Evolutionary conservation across 163 green algal genomes (phyloP).

Genomic region (Prototheca cutis): DNA sequence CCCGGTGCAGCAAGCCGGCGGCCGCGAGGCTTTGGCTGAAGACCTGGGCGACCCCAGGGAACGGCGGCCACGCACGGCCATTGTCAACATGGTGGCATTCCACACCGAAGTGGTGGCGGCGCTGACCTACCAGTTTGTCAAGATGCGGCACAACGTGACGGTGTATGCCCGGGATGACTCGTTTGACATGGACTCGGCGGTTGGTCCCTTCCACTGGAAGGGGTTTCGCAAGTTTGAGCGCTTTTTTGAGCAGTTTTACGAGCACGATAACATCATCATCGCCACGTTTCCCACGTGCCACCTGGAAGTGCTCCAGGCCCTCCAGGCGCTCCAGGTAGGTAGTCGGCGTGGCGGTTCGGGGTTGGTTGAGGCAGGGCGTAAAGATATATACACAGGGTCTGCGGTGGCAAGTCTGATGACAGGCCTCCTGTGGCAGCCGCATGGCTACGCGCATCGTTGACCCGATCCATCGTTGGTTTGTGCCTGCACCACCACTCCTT

Average conservation of each 20-base stretch:
- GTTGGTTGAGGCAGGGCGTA: too few species aligned
- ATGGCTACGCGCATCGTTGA: too few species aligned
- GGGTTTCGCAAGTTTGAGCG: conserved; percentile 15
- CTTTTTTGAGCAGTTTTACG: conserved; percentile 24
- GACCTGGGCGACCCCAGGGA: conserved; percentile 15
- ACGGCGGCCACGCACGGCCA: conserved; percentile 19
- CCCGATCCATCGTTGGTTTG: too few species aligned
- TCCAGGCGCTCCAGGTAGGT: not conserved
- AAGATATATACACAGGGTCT: too few species aligned
- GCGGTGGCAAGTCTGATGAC: too few species aligned
- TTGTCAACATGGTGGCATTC: conserved; percentile 24
- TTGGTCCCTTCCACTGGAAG: conserved; percentile 18
- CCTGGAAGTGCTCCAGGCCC: not conserved
- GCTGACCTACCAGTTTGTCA: conserved; percentile 25
- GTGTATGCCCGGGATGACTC: conserved; percentile 18
- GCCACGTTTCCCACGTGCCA: conserved; percentile 32
- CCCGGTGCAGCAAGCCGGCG: not conserved
- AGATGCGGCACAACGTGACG: conserved; percentile 27
- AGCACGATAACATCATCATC: conserved; percentile 22
- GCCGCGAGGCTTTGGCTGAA: not conserved
- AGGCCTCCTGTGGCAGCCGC: too few species aligned
- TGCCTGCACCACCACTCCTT: too few species aligned
- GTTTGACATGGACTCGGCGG: conserved; percentile 13
- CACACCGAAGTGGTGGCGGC: conserved; percentile 14
- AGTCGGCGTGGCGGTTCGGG: too few species aligned